Conservation (phyloP, 192 early-diverging fungal species). For the Helicostylum pulchrum region DNA sequence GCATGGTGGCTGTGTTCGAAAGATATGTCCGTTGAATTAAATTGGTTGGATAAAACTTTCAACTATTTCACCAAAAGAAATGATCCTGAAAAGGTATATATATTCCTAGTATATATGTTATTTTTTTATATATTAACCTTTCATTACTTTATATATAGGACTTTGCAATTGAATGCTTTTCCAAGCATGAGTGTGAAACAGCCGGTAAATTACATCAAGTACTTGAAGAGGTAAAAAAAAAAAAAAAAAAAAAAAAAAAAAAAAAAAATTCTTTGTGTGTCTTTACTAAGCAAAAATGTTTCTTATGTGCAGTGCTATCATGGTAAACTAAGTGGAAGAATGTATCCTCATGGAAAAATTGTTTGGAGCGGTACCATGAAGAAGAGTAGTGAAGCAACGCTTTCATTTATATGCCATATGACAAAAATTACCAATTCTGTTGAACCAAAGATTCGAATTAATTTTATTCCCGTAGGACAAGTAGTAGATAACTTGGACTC, state of each 20-base stretch:
- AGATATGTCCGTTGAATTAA: no score
- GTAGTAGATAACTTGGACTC: background rate
- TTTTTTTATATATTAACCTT: background rate
- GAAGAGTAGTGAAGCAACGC: no score
- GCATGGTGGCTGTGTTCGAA: constrained; percentile 6
- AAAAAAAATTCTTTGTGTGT: background rate
- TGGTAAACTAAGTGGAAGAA: constrained; percentile 22
- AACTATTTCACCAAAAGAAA: constrained; percentile 3
- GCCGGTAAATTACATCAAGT: constrained; percentile 29
- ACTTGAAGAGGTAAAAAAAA: constrained; percentile 18
- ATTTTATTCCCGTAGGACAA: background rate
- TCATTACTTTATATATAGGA: background rate
- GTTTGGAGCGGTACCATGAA: constrained; percentile 23
- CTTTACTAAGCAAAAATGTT: background rate
- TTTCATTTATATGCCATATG: background rate
- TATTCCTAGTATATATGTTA: no score
- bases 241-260: no score
- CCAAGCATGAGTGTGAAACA: constrained; percentile 18
- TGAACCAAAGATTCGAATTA: constrained; percentile 3
- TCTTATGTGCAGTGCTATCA: constrained; percentile 8
- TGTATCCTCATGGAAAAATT: constrained; percentile 22
- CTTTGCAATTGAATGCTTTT: constrained; percentile 16
- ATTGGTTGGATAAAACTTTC: constrained; percentile 3
- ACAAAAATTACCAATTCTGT: background rate
- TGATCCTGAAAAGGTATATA: constrained; percentile 6